A percentile compares a stretch with the other conserved stretches of the same genome.
phyloP scores from a whole-genome alignment of 2,329 filamentous ascomycete genomes.

The Leptographium galeiforme region DNA sequence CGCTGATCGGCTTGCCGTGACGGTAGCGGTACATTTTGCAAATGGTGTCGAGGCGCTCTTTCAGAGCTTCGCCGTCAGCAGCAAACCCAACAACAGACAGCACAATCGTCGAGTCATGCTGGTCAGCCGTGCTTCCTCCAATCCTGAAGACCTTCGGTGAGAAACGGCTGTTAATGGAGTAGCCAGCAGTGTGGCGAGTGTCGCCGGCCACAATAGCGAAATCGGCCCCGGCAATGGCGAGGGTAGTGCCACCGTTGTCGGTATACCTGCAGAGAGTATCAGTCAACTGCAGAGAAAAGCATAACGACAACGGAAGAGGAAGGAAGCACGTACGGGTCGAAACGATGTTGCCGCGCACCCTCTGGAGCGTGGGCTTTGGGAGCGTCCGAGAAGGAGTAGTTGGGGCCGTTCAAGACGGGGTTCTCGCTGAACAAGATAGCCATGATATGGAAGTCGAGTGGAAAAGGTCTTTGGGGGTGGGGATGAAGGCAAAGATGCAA shows the following conservation, averaged over 20 bases:
- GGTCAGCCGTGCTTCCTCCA: slow-evolving; percentile 75
- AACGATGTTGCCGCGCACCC: slow-evolving; percentile 57
- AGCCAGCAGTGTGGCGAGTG: slow-evolving; percentile 88
- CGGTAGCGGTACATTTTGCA: slow-evolving; percentile 99
- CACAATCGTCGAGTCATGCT: slow-evolving; percentile 74
- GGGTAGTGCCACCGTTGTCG: slow-evolving; percentile 92
- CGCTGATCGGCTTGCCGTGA: slow-evolving; percentile 90
- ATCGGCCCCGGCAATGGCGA: slow-evolving; percentile 85
- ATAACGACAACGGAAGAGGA: neutral
- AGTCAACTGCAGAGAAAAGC: too few species aligned
- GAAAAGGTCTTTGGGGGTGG: neutral
- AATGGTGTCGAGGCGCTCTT: slow-evolving; percentile 83
- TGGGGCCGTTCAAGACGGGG: slow-evolving; percentile 53
- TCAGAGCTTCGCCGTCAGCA: slow-evolving; percentile 84
- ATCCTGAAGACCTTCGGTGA: slow-evolving; percentile 96
- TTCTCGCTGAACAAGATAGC: slow-evolving; percentile 58
- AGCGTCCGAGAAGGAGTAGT: slow-evolving; percentile 53
- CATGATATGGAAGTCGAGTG: slow-evolving; percentile 26
- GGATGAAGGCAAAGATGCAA: neutral
- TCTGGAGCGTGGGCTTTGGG: slow-evolving; percentile 40
- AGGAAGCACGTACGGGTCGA: slow-evolving; percentile 63
- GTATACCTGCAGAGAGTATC: slow-evolving; percentile 53
- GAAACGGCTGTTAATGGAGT: slow-evolving; percentile 97
- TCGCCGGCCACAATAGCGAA: slow-evolving; percentile 97
- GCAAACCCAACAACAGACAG: slow-evolving; percentile 93